A percentile compares a stretch with the other conserved stretches of the same genome.
Conservation (phyloP, 192 early-diverging fungal genomes). For the Podila minutissima region DNA sequence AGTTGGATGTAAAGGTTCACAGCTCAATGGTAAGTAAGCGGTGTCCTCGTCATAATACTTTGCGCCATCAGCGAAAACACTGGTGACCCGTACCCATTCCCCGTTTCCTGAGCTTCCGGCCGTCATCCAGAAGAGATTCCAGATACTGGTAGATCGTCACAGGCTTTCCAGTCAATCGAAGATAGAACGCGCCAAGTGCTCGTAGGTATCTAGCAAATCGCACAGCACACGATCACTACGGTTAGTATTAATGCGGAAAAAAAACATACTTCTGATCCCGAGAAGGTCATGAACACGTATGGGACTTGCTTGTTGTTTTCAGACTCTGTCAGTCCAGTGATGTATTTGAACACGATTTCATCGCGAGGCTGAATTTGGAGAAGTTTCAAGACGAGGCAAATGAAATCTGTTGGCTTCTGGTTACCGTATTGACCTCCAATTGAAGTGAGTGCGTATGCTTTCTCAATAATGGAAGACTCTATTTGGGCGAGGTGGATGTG, state of each 20-base stretch:
- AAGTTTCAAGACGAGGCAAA: conserved; percentile 89
- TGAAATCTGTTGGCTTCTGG: conserved; percentile 90
- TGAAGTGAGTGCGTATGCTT: conserved; percentile 74
- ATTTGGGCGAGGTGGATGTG: neutral
- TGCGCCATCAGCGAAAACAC: neutral
- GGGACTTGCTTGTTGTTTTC: conserved; percentile 44
- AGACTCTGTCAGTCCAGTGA: conserved; percentile 57
- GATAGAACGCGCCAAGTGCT: conserved; percentile 90
- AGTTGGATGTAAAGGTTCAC: neutral
- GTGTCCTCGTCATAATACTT: neutral
- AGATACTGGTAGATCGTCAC: conserved; percentile 85
- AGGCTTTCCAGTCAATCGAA: conserved; percentile 81
- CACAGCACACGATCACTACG: neutral
- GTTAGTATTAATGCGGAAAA: neutral
- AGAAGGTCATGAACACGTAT: neutral
- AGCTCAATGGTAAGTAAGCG: neutral
- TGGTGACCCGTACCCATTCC: conserved; percentile 46
- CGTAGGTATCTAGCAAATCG: conserved; percentile 71
- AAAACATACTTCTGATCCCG: neutral
- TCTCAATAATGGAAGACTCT: conserved; percentile 91
- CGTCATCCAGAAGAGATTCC: conserved; percentile 89
- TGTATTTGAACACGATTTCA: conserved; percentile 85
- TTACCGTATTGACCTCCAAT: conserved; percentile 90
- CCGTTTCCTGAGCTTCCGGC: conserved; percentile 81
- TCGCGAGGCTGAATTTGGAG: conserved; percentile 93